These are phyloP conservation scores for Cercospora sp. DNA, from an alignment of 2,329 filamentous ascomycete genomes.

Conservation along the genomic window DNA sequence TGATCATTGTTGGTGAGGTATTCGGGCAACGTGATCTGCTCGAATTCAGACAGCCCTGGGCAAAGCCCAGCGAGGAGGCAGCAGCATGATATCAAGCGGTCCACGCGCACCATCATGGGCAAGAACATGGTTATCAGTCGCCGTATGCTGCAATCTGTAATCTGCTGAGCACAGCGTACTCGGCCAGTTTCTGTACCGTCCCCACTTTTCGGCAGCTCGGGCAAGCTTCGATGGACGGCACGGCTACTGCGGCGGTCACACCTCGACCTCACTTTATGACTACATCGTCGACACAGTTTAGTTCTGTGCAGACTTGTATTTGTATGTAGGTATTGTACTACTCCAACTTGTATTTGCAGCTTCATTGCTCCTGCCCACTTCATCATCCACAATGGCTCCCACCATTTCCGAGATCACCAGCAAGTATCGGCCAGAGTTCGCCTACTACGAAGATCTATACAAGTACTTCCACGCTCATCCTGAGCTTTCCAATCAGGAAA, in stretches of 20 bases:
- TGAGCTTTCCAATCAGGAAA: slow-evolving; percentile 60
- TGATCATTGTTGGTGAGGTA: slow-evolving; percentile 82
- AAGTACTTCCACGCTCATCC: slow-evolving; percentile 60
- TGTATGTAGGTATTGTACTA: slow-evolving; percentile 18
- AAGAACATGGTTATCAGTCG: not conserved
- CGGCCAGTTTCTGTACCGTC: slow-evolving; percentile 5
- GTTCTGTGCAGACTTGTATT: not conserved
- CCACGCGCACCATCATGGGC: not conserved
- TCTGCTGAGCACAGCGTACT: not conserved
- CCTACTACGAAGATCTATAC: slow-evolving; percentile 56
- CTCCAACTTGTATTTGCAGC: not conserved
- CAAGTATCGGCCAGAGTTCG: slow-evolving; percentile 44
- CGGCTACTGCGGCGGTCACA: slow-evolving; percentile 11
- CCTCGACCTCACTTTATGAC: slow-evolving; percentile 10
- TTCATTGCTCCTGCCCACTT: not conserved
- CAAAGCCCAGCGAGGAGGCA: not conserved
- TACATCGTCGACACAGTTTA: not conserved
- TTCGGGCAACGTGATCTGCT: slow-evolving; percentile 88
- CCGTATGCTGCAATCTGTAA: not conserved
- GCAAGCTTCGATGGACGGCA: slow-evolving; percentile 13
- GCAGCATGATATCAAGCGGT: not conserved
- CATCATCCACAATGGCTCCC: slow-evolving; percentile 23
- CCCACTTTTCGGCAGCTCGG: slow-evolving; percentile 9
- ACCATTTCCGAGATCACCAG: slow-evolving; percentile 31
- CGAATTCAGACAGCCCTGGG: slow-evolving; percentile 58